A percentile compares a stretch with the other conserved stretches of the same genome.
phyloP scores from a whole-genome alignment of 768 basidiomycete species.

The Glaciozyma martinii region DNA sequence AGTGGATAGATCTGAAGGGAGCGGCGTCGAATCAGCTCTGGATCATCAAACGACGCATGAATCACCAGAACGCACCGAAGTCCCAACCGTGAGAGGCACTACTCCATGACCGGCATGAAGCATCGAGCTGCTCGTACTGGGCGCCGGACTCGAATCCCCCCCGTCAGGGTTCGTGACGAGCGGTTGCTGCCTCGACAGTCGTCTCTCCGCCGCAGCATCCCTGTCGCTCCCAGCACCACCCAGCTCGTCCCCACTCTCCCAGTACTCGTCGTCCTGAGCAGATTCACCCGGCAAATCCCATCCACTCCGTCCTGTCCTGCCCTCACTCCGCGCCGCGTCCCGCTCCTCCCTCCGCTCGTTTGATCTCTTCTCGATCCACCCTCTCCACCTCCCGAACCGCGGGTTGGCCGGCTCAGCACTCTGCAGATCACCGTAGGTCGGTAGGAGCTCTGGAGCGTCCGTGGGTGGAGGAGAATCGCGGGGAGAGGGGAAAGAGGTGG shows the following conservation, averaged over 20 bases:
- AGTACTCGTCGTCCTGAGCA: neutral
- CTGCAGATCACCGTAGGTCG: constrained; percentile 9
- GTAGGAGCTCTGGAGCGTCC: neutral
- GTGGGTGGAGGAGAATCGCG: neutral
- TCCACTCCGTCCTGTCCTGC: neutral
- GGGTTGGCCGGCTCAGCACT: neutral
- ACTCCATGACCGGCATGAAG: neutral
- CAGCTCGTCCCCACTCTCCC: neutral
- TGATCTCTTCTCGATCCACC: constrained; percentile 20
- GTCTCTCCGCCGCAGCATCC: neutral
- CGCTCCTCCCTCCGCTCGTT: constrained; percentile 4
- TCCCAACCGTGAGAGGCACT: neutral
- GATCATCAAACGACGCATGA: neutral
- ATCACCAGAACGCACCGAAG: neutral
- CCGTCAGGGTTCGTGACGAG: constrained; percentile 1
- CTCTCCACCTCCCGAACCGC: constrained; percentile 9
- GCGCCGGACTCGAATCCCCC: neutral
- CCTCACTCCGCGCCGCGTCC: neutral
- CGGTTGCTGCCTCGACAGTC: neutral
- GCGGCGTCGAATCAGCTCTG: too few species aligned
- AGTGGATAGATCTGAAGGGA: neutral
- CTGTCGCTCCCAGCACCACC: neutral
- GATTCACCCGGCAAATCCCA: constrained; percentile 7
- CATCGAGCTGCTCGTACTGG: neutral
- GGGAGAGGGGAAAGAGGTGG: neutral